These are phyloP conservation scores for Artemisia annua DNA, from an alignment of 129 eudicot genomes.

Conservation along the genomic window DNA sequence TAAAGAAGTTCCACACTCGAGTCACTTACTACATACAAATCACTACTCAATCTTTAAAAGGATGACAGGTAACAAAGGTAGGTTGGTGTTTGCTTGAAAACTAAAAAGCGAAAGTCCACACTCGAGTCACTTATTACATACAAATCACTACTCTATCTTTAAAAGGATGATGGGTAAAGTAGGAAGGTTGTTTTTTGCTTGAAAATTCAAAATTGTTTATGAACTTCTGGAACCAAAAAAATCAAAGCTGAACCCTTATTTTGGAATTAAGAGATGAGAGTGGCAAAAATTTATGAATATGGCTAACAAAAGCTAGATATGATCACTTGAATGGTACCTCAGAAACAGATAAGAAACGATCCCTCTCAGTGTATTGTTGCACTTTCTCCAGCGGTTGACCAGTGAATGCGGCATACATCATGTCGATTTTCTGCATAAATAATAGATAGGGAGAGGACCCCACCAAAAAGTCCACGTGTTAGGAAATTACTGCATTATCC, in stretches of 20 bases:
- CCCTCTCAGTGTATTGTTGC: constrained; percentile 80
- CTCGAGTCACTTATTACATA: neutral
- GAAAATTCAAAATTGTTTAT: too few relatives aligned
- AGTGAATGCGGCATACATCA: constrained; percentile 86
- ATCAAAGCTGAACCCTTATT: neutral
- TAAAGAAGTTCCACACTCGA: neutral
- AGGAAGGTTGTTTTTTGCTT: too few relatives aligned
- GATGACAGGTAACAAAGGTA: too few relatives aligned
- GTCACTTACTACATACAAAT: neutral
- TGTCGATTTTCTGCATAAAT: constrained; percentile 45
- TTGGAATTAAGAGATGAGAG: neutral
- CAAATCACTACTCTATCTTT: neutral
- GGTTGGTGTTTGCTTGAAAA: too few relatives aligned
- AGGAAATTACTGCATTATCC: neutral
- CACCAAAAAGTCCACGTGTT: neutral
- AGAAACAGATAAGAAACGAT: constrained; percentile 74
- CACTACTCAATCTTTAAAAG: too few relatives aligned
- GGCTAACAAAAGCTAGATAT: constrained; percentile 8
- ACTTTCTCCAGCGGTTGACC: constrained; percentile 82
- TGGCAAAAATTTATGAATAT: neutral
- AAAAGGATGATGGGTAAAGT: too few relatives aligned
- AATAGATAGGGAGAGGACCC: neutral
- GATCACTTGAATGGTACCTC: constrained; percentile 54
- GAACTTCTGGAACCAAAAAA: neutral
- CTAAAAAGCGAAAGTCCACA: neutral